Evolutionary conservation across 768 basidiomycete species (phyloP), one percentile per base, ranked within the genome.

Genomic region (Lyophyllum decastes): DNA sequence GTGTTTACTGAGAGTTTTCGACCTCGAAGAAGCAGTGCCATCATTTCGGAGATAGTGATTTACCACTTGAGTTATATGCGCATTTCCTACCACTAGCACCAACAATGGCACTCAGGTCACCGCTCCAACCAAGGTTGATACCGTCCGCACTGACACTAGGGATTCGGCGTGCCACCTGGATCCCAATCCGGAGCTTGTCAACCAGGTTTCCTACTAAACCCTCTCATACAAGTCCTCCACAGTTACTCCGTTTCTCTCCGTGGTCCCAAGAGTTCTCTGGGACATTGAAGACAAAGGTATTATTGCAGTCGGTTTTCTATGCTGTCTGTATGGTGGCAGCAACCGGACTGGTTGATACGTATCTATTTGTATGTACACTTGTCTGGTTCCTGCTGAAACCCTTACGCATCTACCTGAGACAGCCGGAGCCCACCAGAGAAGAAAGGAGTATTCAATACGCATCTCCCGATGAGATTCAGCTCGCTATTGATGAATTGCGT

Each of bases 401-500:
- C 22, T 24, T 43, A 17, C 34, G 51, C 25, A 57, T 40, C 49
- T 47, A 43, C 24, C 21, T n/a, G 53, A 10, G 30, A 14, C 40
- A 63, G 59, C 50, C 57, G 21, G 50, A 62, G 47, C 50, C 21
- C 46, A 49, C 19, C 12, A 27, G 38, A 30, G 43, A 47, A 19
- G 51, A 59, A 58, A 27, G 58, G 34, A 47, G 40, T 17, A 63
- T 61, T 7, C 60, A 55, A 19, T 86, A 86, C 60, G 85, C 81
- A 8, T 75, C 80, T 17, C 72, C 71, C 4, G 60, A 73, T 38
- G 82, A 85, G 58, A 59, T 86, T 19, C 59, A 74, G 61, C 61
- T 69, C 21, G 85, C 87, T 10, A 87, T 88, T 17, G 65, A 73
- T 16, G 83, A 87, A 60, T 73, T 90, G 30, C 74, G 71, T 22